A percentile compares a stretch with the other conserved stretches of the same genome.
Conservation (phyloP, 768 basidiomycete genomes). For the Podaxis mareebaensis region DNA sequence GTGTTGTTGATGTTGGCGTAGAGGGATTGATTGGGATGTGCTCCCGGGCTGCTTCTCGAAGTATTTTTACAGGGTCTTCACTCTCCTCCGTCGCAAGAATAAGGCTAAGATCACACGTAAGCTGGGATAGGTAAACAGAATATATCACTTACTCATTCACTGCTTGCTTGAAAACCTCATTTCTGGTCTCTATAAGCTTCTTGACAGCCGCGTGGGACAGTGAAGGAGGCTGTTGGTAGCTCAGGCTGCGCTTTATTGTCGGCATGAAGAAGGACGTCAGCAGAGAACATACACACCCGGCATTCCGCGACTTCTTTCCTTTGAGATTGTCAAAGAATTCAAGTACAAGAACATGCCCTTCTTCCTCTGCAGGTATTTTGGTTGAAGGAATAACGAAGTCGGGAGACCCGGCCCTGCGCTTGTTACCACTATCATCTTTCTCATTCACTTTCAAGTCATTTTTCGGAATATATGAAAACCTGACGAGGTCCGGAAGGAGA, state of each 20-base stretch:
- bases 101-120: slow-evolving; percentile 42
- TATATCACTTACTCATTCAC: slow-evolving; percentile 57
- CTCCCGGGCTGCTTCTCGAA: slow-evolving; percentile 67
- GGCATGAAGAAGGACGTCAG: not conserved
- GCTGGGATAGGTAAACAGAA: not conserved
- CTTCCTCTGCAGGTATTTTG: slow-evolving; percentile 22
- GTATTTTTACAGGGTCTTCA: slow-evolving; percentile 62
- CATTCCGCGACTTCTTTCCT: slow-evolving; percentile 32
- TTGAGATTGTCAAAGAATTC: slow-evolving; percentile 40
- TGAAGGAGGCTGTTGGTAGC: slow-evolving; percentile 32
- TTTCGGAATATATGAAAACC: slow-evolving; percentile 77
- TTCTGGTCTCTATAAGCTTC: slow-evolving; percentile 71
- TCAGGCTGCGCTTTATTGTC: slow-evolving; percentile 17
- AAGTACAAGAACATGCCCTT: slow-evolving; percentile 46
- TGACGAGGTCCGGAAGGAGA: slow-evolving; percentile 78
- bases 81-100: slow-evolving; percentile 48
- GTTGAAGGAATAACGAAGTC: slow-evolving; percentile 49
- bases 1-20: slow-evolving; percentile 20
- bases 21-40: slow-evolving; percentile 71
- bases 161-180: slow-evolving; percentile 61
- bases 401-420: slow-evolving; percentile 7
- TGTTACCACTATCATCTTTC: slow-evolving; percentile 15
- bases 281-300: slow-evolving; percentile 25
- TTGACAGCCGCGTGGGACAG: slow-evolving; percentile 60
- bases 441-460: slow-evolving; percentile 58